Percentiles rank a stretch among this genome's conserved stretches.
These are phyloP conservation scores for Fonsecaea pugnacius DNA, from an alignment of 2,329 filamentous ascomycete genomes.

Conservation along the genomic window DNA sequence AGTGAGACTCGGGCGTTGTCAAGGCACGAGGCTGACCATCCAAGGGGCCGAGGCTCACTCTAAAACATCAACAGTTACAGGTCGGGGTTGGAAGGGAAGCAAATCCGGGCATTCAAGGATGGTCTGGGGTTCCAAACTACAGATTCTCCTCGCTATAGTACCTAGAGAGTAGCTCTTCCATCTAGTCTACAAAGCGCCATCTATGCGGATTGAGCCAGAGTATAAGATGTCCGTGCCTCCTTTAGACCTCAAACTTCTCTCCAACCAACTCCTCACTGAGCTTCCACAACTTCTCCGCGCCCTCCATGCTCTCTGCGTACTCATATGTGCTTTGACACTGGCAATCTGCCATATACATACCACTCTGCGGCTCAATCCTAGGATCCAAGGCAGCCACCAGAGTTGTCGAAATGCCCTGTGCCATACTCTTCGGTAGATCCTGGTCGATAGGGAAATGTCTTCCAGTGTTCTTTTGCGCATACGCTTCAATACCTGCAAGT, in stretches of 20 bases:
- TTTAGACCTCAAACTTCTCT: constrained; percentile 38
- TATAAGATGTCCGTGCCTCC: not conserved
- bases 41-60: not conserved
- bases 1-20: not conserved
- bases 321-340: constrained; percentile 40
- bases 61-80: too few relatives aligned
- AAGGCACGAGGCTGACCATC: not conserved
- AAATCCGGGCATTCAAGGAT: not conserved
- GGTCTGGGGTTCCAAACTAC: not conserved
- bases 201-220: not conserved
- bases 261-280: constrained; percentile 41
- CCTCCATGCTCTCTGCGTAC: constrained; percentile 39
- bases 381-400: constrained; percentile 53
- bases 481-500: constrained; percentile 18
- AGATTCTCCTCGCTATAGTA: not conserved
- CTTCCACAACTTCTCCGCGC: constrained; percentile 41
- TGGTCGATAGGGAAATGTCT: constrained; percentile 16
- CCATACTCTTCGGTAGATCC: constrained; percentile 42
- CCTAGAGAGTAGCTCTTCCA: not conserved
- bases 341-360: constrained; percentile 45
- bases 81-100: not conserved
- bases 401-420: constrained; percentile 51
- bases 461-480: constrained; percentile 30
- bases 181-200: too few relatives aligned
- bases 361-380: constrained; percentile 40